phyloP scores from a whole-genome alignment of 176 grass and related monocot species.

The Cymbopogon citratus region DNA sequence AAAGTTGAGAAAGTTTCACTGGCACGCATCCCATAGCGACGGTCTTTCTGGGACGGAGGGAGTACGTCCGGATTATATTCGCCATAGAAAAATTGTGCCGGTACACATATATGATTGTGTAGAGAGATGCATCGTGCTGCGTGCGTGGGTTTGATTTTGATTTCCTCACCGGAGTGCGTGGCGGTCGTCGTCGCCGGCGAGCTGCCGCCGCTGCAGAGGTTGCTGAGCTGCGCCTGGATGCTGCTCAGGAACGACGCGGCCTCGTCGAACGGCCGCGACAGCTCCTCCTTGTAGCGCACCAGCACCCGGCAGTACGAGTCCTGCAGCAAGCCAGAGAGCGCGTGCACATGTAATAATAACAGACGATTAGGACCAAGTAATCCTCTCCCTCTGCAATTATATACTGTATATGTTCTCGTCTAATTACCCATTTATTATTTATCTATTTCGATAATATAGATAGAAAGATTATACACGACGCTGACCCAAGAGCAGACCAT shows the following conservation, averaged over 20 bases:
- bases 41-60: too few species aligned
- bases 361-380: slow-evolving; percentile 26
- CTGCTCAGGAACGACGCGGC: slow-evolving; percentile 72
- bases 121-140: neutral
- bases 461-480: neutral
- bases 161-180: slow-evolving; percentile 24
- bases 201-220: slow-evolving; percentile 48
- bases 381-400: neutral
- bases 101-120: too few species aligned
- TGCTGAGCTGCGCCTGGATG: slow-evolving; percentile 73
- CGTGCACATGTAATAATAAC: slow-evolving; percentile 46
- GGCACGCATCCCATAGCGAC: too few species aligned
- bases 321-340: neutral
- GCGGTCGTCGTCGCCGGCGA: slow-evolving; percentile 23
- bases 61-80: neutral
- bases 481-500: slow-evolving; percentile 40
- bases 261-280: slow-evolving; percentile 72
- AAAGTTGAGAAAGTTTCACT: too few species aligned
- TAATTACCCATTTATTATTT: neutral
- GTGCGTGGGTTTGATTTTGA: slow-evolving; percentile 7
- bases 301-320: slow-evolving; percentile 65
- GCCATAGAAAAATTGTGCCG: neutral
- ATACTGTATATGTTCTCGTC: neutral
- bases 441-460: neutral
- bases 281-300: slow-evolving; percentile 75